Base-by-base conservation (phyloP, 805 yeast genomes). In the Myxozyma geophila region DNA sequence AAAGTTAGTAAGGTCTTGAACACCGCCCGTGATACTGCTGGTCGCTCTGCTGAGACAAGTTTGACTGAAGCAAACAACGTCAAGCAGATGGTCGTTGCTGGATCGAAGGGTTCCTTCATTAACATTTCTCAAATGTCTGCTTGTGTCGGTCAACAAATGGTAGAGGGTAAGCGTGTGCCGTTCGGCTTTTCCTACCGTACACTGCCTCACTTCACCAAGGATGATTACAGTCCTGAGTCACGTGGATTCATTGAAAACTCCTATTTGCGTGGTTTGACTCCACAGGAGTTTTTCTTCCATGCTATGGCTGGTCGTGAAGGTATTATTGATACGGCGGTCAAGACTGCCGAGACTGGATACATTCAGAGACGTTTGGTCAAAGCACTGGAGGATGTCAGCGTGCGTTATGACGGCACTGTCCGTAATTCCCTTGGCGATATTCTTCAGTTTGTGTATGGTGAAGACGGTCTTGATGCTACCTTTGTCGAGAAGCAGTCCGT, bases 241-340 rank as follows among this genome's bases (percentile, higher is more conserved):
- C 92, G 92, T 76, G 99, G 99, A 71, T 95, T 95, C 73, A 96
- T 95, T 65, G 97, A 96, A 77, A 95, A 95, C 76, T 95, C 99
- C 13, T 95, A 95, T 75, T 82, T 93, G 75, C 87, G 98, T 81
- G 99, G 99, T 44, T 83, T 95, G 73, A 92, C 99, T 6, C 99
- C 99, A 40, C 98, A 95, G 78, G 99, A 95, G 77, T 95, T 95
- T 77, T 92, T 95, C 77, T 95, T 95, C 88, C 99, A 95, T 77
- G 95, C 98, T 82, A 95, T 95, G 99, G 99, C 99, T 60, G 99
- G 99, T 79, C 89, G 99, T 82, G 99, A 95, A 82, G 99, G 99
- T 81, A 85, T 95, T 74, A 95, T 95, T 80, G 99, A 95, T 83
- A 95, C 99, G 60, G 99, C 99, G 15, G 99, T 95, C 54, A 95